Percentiles rank a stretch among this genome's conserved stretches.
Evolutionary conservation across 176 grass and related monocot genomes (phyloP).

Genomic region (Areca catechu): DNA sequence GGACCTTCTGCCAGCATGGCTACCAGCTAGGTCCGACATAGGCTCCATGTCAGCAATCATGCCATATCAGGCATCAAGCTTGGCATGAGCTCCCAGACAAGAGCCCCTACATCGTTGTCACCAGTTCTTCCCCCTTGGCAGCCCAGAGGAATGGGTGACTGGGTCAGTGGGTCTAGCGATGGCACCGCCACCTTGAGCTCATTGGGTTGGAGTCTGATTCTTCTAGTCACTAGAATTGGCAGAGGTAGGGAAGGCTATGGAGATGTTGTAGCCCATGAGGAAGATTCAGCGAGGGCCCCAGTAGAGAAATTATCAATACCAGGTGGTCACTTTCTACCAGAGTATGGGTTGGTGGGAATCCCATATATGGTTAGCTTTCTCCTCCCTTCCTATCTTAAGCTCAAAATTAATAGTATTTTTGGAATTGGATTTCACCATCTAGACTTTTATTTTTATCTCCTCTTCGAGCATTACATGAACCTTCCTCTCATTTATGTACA

Average conservation of each 20-base stretch:
- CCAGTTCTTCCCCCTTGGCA: slow-evolving; percentile 35
- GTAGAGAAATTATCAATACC: too few relatives aligned
- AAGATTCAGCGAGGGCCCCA: slow-evolving; percentile 53
- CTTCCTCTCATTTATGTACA: slow-evolving; percentile 17
- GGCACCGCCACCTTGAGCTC: not conserved
- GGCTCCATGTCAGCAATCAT: too few relatives aligned
- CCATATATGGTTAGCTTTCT: slow-evolving; percentile 48
- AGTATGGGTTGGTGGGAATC: too few relatives aligned
- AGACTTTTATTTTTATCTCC: not conserved
- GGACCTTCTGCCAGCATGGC: too few relatives aligned
- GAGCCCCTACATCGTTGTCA: too few relatives aligned
- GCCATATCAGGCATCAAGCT: too few relatives aligned
- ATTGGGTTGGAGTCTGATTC: not conserved
- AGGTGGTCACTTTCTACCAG: too few relatives aligned
- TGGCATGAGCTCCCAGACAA: too few relatives aligned
- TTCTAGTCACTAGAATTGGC: not conserved
- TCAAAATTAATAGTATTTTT: not conserved
- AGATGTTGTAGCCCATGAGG: slow-evolving; percentile 18
- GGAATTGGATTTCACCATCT: not conserved
- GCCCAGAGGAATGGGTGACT: not conserved
- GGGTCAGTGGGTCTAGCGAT: not conserved
- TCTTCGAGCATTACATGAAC: not conserved
- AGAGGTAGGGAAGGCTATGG: not conserved
- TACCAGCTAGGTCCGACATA: too few relatives aligned
- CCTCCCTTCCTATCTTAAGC: not conserved